Percentiles rank a stretch among this genome's conserved stretches.
phyloP scores from a whole-genome alignment of 176 grass and related monocot species.

The Musa schizocarpa region DNA sequence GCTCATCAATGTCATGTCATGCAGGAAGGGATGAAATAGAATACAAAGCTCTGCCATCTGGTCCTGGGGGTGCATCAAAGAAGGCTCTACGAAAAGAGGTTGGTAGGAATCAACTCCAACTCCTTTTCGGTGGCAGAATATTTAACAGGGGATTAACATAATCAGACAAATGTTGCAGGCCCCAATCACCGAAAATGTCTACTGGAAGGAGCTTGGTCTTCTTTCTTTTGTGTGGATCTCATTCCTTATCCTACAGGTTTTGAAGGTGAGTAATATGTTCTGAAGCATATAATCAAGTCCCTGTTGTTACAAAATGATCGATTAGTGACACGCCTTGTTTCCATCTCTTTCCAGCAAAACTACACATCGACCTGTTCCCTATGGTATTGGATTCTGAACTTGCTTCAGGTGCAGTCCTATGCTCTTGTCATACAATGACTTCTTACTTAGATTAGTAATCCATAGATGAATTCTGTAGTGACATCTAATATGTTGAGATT shows the following conservation, averaged over 20 bases:
- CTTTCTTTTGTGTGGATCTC: slow-evolving; percentile 11
- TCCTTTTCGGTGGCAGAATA: background rate
- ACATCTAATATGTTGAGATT: background rate
- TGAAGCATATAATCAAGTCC: background rate
- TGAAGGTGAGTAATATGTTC: background rate
- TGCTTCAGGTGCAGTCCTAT: slow-evolving; percentile 3
- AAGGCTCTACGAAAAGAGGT: background rate
- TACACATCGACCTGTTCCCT: slow-evolving; percentile 13
- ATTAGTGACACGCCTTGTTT: background rate
- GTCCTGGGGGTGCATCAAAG: background rate
- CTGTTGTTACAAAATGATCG: too few relatives aligned
- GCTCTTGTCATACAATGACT: background rate
- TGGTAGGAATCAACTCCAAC: background rate
- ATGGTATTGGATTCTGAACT: slow-evolving; percentile 14
- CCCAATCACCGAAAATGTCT: slow-evolving; percentile 9
- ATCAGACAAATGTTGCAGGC: background rate
- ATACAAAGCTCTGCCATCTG: slow-evolving; percentile 3
- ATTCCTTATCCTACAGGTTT: slow-evolving; percentile 10
- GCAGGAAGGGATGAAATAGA: background rate
- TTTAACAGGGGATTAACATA: background rate
- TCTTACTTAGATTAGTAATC: background rate
- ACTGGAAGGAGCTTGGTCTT: slow-evolving; percentile 21
- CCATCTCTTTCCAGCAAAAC: background rate
- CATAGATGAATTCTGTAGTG: background rate
- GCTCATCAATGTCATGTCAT: background rate